Conservation (phyloP, 208 protist species). For the Endotrypanum monterogeii region DNA sequence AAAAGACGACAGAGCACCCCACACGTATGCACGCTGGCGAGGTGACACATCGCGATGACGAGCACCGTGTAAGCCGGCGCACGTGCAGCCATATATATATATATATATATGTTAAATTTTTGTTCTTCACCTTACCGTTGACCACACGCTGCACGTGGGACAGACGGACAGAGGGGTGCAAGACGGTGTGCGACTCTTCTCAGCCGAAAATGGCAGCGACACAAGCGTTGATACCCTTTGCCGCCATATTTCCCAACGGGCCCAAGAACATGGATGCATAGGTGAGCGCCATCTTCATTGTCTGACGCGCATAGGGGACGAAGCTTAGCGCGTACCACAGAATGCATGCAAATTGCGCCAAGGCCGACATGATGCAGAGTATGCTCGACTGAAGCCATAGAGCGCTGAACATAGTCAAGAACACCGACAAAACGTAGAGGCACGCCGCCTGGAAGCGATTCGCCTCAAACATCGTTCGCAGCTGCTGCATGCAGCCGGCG, state of each 20-base stretch:
- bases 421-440: constrained; percentile 67
- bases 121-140: not conserved
- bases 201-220: constrained; percentile 13
- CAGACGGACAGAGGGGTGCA: constrained; percentile 11
- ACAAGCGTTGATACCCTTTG: constrained; percentile 32
- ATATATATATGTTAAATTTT: not conserved
- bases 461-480: constrained; percentile 81
- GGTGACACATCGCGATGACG: not conserved
- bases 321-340: constrained; percentile 92
- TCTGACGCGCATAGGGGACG: constrained; percentile 83
- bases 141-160: not conserved
- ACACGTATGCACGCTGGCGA: not conserved
- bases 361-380: constrained; percentile 60
- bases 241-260: constrained; percentile 34
- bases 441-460: constrained; percentile 73
- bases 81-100: not conserved
- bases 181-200: not conserved
- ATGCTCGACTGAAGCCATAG: constrained; percentile 63
- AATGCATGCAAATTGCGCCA: constrained; percentile 62
- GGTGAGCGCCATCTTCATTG: constrained; percentile 36
- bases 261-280: constrained; percentile 30
- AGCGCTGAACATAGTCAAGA: constrained; percentile 73
- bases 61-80: not conserved
- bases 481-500: constrained; percentile 71
- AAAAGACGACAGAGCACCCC: not conserved